Conservation (phyloP, 1,284 basidiomycete species). For the Puccinia brachypodii region DNA sequence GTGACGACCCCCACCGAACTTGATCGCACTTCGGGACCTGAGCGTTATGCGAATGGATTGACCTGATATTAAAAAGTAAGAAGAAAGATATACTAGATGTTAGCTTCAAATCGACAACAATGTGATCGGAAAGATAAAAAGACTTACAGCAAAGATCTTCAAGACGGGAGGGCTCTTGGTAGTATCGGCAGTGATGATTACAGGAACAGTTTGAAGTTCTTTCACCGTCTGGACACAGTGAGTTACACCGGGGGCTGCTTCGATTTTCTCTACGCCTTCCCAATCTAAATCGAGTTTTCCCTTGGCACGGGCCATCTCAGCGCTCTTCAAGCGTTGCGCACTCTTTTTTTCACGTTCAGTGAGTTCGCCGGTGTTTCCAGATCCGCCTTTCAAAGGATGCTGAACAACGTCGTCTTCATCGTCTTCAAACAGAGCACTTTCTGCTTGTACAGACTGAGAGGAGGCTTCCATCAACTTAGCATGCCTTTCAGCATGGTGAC, state of each 20-base stretch:
- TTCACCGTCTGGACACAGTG: slow-evolving; percentile 44
- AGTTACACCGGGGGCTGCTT: slow-evolving; percentile 44
- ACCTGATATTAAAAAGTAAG: slow-evolving; percentile 15
- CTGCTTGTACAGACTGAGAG: slow-evolving; percentile 75
- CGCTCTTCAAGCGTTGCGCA: slow-evolving; percentile 36
- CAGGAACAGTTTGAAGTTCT: slow-evolving; percentile 43
- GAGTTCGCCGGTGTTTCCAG: not conserved
- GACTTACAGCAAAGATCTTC: slow-evolving; percentile 46
- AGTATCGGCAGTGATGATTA: slow-evolving; percentile 47
- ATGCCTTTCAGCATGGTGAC: slow-evolving; percentile 79
- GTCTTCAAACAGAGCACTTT: slow-evolving; percentile 82
- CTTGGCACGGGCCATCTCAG: slow-evolving; percentile 32
- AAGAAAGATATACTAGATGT: not conserved
- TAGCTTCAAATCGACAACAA: not conserved
- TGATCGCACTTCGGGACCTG: not conserved
- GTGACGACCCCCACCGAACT: not conserved
- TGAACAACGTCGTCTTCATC: slow-evolving; percentile 63
- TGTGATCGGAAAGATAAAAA: not conserved
- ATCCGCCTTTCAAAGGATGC: slow-evolving; percentile 29
- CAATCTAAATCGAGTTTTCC: slow-evolving; percentile 26
- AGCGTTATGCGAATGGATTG: slow-evolving; percentile 21
- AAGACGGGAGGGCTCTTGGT: slow-evolving; percentile 46
- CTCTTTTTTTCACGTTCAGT: slow-evolving; percentile 39
- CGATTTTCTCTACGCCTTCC: slow-evolving; percentile 44
- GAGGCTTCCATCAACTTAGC: slow-evolving; percentile 73